Evolutionary conservation across 345 rosid genomes (phyloP).

Genomic region (Lepidium aucheri): DNA sequence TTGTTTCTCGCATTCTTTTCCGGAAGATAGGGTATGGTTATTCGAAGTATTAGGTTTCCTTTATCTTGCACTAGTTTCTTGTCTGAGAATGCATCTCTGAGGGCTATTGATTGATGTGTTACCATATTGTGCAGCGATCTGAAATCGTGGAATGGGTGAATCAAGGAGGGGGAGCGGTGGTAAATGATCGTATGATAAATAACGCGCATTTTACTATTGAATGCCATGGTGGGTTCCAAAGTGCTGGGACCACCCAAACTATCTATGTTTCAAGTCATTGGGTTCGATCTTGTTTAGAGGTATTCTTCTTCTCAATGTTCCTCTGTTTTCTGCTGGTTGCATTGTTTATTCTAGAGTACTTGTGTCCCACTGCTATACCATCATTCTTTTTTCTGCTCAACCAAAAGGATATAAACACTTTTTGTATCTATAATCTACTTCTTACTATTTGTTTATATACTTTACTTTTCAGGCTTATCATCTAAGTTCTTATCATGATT

Average conservation of each 20-base stretch:
- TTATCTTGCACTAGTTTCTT: constrained; percentile 14
- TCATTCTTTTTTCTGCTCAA: neutral
- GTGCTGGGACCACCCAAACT: constrained; percentile 25
- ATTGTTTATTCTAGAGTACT: neutral
- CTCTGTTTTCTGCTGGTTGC: constrained; percentile 1
- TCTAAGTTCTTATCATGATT: constrained; percentile 23
- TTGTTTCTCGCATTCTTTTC: constrained; percentile 68
- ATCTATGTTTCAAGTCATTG: constrained; percentile 84
- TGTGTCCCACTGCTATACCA: constrained; percentile 14
- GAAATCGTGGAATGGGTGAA: constrained; percentile 78
- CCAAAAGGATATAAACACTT: too few species aligned
- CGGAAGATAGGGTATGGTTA: constrained; percentile 64
- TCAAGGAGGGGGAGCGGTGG: constrained; percentile 83
- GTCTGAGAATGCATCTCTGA: constrained; percentile 1
- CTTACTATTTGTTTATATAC: neutral
- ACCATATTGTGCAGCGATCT: constrained; percentile 46
- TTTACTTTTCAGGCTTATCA: constrained; percentile 1
- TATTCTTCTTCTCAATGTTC: constrained; percentile 24
- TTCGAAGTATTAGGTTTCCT: constrained; percentile 9
- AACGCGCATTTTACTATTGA: constrained; percentile 56
- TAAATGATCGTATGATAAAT: constrained; percentile 29
- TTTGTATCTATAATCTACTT: neutral
- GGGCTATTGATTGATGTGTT: constrained; percentile 12
- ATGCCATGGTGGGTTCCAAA: constrained; percentile 54
- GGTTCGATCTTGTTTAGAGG: constrained; percentile 90